Conservation (phyloP, 306 rosid genomes). For the Prunus kanzakura region DNA sequence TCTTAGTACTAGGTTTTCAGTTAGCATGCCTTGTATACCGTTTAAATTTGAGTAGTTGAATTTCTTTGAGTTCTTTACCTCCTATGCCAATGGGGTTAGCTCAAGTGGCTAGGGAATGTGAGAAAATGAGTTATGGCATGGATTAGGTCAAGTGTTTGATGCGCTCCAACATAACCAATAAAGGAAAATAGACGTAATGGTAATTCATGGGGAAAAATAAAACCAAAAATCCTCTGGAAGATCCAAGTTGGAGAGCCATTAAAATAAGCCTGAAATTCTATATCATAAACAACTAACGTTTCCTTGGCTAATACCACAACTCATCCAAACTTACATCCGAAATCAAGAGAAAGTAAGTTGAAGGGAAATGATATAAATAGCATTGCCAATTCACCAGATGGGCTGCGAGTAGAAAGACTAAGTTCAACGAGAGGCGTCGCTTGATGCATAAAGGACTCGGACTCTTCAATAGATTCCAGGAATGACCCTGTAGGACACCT, state of each 20-base stretch:
- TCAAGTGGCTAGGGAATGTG: too few species aligned
- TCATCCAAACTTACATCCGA: neutral
- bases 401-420: neutral
- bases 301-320: neutral
- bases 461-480: constrained; percentile 74
- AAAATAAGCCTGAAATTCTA: neutral
- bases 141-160: too few species aligned
- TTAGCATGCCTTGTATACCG: too few species aligned
- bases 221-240: too few species aligned
- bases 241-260: neutral
- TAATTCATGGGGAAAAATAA: too few species aligned
- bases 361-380: constrained; percentile 2
- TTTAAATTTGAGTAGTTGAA: neutral
- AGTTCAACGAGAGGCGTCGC: neutral
- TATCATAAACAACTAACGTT: neutral
- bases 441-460: neutral
- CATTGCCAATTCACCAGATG: constrained; percentile 11
- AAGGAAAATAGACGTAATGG: neutral
- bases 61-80: neutral
- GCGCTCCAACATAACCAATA: too few species aligned
- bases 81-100: neutral
- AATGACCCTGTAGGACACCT: constrained; percentile 69
- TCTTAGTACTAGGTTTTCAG: too few species aligned
- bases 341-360: neutral
- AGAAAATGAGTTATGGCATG: too few species aligned